Conservation (phyloP, 2,329 filamentous ascomycete species). For the Monosporascus sp. region DNA sequence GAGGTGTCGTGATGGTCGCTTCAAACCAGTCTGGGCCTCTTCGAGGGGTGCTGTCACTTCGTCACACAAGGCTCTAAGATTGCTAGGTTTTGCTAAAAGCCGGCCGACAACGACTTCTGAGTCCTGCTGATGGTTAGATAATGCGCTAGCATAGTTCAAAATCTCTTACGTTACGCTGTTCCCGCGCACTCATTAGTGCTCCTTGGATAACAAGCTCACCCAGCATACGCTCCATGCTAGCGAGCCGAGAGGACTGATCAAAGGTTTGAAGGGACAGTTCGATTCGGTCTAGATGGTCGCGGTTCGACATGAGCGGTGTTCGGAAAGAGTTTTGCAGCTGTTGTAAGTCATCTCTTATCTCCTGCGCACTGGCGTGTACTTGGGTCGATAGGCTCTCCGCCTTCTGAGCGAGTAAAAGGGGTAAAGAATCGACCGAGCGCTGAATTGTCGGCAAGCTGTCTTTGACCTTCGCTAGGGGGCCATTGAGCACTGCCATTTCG, state of each 20-base stretch:
- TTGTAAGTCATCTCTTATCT: neutral
- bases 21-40: neutral
- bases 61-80: neutral
- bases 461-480: neutral
- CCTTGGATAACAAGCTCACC: neutral
- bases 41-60: neutral
- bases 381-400: neutral
- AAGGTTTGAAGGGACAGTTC: neutral
- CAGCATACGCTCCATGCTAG: neutral
- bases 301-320: neutral
- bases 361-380: neutral
- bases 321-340: neutral
- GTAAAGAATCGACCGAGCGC: neutral
- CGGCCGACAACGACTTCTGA: neutral
- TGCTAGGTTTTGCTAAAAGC: neutral
- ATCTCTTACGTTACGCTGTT: neutral
- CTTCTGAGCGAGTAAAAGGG: neutral
- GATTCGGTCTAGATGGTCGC: neutral
- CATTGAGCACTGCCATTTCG: neutral
- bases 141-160: neutral
- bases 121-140: neutral
- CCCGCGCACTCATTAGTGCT: neutral
- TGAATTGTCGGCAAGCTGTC: neutral
- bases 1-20: neutral
- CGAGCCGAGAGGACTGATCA: neutral